A percentile compares a stretch with the other conserved stretches of the same genome.
These are phyloP conservation scores for Magnusiomyces tetraspermus DNA, from an alignment of 1,139 yeast species.

Conservation along the genomic window DNA sequence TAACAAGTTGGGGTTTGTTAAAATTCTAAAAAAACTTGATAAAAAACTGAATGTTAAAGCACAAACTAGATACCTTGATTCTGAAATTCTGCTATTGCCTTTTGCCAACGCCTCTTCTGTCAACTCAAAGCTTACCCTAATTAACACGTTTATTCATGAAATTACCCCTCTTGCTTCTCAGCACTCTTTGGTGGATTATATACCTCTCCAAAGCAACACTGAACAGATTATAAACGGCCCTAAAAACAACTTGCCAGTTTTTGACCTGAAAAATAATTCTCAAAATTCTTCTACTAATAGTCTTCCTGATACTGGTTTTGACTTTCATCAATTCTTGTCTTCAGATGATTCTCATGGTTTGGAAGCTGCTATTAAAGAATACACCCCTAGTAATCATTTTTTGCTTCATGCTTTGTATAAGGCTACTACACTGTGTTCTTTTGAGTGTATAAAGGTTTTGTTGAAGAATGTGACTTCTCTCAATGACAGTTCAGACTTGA, in stretches of 20 bases:
- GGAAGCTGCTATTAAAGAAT: slow-evolving; percentile 9
- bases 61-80: slow-evolving; percentile 54
- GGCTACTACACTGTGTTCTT: slow-evolving; percentile 46
- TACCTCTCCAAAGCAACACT: slow-evolving; percentile 12
- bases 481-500: slow-evolving; percentile 62
- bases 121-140: slow-evolving; percentile 43
- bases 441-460: slow-evolving; percentile 47
- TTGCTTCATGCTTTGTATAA: slow-evolving; percentile 52
- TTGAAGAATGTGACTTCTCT: slow-evolving; percentile 41
- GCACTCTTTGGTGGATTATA: slow-evolving; percentile 24
- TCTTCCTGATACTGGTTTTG: slow-evolving; percentile 1
- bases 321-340: slow-evolving; percentile 10
- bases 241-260: not conserved
- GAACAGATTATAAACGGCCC: not conserved
- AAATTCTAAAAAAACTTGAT: slow-evolving; percentile 83
- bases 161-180: slow-evolving; percentile 27
- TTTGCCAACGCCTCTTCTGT: slow-evolving; percentile 60
- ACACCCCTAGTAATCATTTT: slow-evolving; percentile 2
- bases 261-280: not conserved
- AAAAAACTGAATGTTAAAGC: slow-evolving; percentile 69
- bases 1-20: slow-evolving; percentile 81
- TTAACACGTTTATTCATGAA: slow-evolving; percentile 47
- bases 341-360: slow-evolving; percentile 27
- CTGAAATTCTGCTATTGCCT: slow-evolving; percentile 65
- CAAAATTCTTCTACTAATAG: not conserved